Evolutionary conservation across 257 asterid genomes (phyloP).

Genomic region (Galeopsis tetrahit): DNA sequence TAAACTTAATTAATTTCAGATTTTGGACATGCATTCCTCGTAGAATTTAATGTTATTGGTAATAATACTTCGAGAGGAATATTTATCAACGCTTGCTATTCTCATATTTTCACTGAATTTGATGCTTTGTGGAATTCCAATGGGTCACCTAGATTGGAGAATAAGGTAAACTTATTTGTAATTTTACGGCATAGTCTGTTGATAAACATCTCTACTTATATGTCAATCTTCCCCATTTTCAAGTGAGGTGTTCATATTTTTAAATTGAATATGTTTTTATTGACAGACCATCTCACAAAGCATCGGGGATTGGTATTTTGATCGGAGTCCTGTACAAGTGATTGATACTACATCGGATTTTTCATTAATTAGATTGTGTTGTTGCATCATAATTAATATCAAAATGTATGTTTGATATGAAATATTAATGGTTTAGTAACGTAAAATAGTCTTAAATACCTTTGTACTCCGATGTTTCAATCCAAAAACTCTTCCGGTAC

Average conservation of each 20-base stretch:
- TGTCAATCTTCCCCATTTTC: no score
- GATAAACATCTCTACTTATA: no score
- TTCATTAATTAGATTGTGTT: background rate
- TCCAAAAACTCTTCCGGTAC: no score
- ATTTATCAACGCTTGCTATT: background rate
- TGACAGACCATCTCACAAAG: no score
- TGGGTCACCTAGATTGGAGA: background rate
- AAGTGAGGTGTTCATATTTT: no score
- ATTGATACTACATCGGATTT: background rate
- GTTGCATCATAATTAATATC: background rate
- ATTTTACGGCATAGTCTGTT: no score
- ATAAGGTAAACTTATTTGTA: slow-evolving; percentile 1
- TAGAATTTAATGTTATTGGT: no score
- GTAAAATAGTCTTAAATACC: background rate
- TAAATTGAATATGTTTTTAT: no score
- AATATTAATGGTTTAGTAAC: background rate
- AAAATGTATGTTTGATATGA: no score
- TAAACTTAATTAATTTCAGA: no score
- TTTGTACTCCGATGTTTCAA: background rate
- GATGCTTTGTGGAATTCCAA: background rate
- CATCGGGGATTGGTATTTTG: slow-evolving; percentile 25
- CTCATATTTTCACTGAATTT: background rate
- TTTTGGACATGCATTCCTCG: slow-evolving; percentile 12
- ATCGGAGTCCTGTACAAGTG: background rate
- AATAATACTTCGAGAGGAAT: slow-evolving; percentile 12